Conservation (phyloP, 192 early-diverging fungal genomes). For the Entrophospora sp. region DNA sequence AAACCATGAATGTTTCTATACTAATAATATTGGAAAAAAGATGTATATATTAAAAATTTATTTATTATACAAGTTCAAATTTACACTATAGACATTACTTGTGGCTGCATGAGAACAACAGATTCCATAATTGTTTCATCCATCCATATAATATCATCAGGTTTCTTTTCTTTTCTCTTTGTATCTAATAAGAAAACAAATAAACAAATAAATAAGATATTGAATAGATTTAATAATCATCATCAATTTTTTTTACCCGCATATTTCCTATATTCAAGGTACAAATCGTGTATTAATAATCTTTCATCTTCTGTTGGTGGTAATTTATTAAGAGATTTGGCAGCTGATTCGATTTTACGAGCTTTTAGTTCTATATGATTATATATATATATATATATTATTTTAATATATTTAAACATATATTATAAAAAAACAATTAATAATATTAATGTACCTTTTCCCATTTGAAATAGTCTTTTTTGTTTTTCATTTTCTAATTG, state of each 20-base stretch:
- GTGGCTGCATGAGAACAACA: conserved; percentile 58
- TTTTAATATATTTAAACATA: neutral
- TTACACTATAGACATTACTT: conserved; percentile 58
- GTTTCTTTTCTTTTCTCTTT: conserved; percentile 26
- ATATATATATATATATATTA: neutral
- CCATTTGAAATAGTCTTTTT: conserved; percentile 56
- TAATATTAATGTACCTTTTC: conserved; percentile 38
- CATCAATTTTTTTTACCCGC: conserved; percentile 23
- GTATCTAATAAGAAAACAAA: too few species aligned
- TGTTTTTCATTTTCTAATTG: conserved; percentile 65
- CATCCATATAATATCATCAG: conserved; percentile 58
- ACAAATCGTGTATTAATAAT: conserved; percentile 69
- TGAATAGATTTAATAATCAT: neutral
- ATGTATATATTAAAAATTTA: neutral
- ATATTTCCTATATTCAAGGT: conserved; percentile 61
- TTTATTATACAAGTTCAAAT: neutral
- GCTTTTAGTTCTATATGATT: conserved; percentile 45
- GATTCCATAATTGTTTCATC: conserved; percentile 68
- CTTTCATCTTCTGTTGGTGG: conserved; percentile 78
- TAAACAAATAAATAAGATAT: neutral
- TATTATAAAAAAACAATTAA: too few species aligned
- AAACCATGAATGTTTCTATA: conserved; percentile 28
- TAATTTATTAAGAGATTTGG: conserved; percentile 44
- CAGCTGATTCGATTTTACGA: conserved; percentile 33
- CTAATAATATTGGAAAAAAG: neutral